A percentile compares a stretch with the other conserved stretches of the same genome.
Conservation (phyloP, 345 rosid species). For the Leavenworthia alabamica region DNA sequence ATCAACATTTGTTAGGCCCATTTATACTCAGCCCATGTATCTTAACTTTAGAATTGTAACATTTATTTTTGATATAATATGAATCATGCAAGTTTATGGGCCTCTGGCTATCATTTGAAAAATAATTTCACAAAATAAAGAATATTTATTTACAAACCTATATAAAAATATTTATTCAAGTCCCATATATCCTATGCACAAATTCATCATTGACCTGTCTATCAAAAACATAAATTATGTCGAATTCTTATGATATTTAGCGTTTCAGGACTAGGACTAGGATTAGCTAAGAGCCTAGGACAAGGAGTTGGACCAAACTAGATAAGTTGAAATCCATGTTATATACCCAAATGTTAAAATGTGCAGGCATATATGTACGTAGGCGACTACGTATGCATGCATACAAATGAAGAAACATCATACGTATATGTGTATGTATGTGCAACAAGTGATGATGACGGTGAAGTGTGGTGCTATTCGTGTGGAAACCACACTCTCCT, state of each 20-base stretch:
- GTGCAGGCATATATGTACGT: constrained; percentile 19
- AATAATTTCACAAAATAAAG: background rate
- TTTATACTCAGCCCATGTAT: background rate
- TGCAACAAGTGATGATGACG: constrained; percentile 18
- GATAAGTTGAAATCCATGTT: background rate
- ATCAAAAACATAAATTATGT: background rate
- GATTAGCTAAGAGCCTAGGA: too few relatives aligned
- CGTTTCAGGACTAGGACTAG: background rate
- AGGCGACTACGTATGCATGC: constrained; percentile 33
- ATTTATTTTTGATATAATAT: background rate
- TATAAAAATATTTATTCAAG: background rate
- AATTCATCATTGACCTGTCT: background rate
- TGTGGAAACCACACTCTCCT: constrained; percentile 36
- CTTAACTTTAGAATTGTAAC: background rate
- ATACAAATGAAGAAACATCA: constrained; percentile 7
- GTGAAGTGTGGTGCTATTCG: constrained; percentile 27
- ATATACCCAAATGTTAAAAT: background rate
- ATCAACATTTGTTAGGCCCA: background rate
- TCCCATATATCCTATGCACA: background rate
- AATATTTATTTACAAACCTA: background rate
- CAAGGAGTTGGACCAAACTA: background rate
- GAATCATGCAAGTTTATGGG: background rate
- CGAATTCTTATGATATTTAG: background rate
- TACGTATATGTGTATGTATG: constrained; percentile 10
- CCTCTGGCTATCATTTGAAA: background rate